Evolutionary conservation across 305 asterid genomes (phyloP).

Genomic region (Fraxinus dipetala): DNA sequence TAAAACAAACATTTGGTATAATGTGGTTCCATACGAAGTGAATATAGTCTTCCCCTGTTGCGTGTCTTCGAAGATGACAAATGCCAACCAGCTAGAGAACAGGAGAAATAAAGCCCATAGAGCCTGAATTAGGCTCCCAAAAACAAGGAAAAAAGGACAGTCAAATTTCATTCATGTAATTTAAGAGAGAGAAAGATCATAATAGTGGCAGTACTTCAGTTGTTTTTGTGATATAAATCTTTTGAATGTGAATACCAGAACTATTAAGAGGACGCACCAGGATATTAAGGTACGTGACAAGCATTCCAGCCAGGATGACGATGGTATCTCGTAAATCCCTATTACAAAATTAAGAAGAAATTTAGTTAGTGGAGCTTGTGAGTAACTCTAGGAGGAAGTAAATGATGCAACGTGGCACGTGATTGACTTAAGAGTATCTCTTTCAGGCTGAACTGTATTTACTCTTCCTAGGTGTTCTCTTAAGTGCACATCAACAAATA

Average conservation of each 20-base stretch:
- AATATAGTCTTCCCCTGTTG: slow-evolving; percentile 70
- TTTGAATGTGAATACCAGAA: slow-evolving; percentile 2
- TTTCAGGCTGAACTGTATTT: neutral
- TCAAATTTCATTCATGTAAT: neutral
- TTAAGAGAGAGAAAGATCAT: neutral
- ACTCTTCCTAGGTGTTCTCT: neutral
- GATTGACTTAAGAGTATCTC: slow-evolving; percentile 8
- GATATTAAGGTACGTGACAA: slow-evolving; percentile 80
- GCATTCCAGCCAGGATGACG: slow-evolving; percentile 78
- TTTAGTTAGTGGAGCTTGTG: neutral
- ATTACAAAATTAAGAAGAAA: slow-evolving; percentile 23
- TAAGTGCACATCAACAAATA: neutral
- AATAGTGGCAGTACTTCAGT: neutral
- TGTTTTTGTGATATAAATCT: neutral
- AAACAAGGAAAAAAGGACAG: slow-evolving; percentile 8
- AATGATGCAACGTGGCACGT: neutral
- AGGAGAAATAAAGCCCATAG: slow-evolving; percentile 73
- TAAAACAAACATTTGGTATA: slow-evolving; percentile 84
- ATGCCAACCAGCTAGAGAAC: slow-evolving; percentile 94
- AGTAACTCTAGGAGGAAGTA: neutral
- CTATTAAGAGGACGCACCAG: slow-evolving; percentile 54
- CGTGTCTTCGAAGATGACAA: slow-evolving; percentile 93
- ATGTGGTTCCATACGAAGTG: slow-evolving; percentile 66
- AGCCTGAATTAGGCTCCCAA: slow-evolving; percentile 56
- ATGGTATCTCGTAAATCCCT: slow-evolving; percentile 84